These are phyloP conservation scores for Scutellaria galericulata DNA, from an alignment of 257 asterid genomes.

Conservation along the genomic window DNA sequence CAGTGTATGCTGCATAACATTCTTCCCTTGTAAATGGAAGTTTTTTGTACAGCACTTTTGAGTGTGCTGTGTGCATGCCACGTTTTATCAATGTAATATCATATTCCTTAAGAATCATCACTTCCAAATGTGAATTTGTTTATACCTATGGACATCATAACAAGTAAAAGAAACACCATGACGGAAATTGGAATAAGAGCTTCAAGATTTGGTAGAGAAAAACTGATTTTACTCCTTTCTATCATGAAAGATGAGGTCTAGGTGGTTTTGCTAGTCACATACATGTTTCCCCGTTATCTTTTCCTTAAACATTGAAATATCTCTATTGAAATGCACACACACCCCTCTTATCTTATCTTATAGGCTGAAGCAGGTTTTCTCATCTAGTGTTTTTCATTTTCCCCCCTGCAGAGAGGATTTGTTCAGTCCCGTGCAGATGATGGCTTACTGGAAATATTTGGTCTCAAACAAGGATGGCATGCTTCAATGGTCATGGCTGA, in stretches of 20 bases:
- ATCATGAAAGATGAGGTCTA: too few relatives aligned
- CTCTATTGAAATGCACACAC: not conserved
- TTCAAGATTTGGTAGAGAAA: not conserved
- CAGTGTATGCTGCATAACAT: not conserved
- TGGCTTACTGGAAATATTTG: constrained; percentile 75
- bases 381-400: not conserved
- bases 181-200: not conserved
- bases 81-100: too few relatives aligned
- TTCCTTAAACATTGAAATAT: too few relatives aligned
- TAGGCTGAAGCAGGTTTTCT: constrained; percentile 4
- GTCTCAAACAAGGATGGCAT: constrained; percentile 95
- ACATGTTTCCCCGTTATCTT: not conserved
- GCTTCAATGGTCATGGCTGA: constrained; percentile 96
- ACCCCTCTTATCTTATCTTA: not conserved
- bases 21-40: not conserved
- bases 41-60: not conserved
- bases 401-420: constrained; percentile 69
- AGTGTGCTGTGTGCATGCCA: not conserved
- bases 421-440: constrained; percentile 84
- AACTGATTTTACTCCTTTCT: not conserved
- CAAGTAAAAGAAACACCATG: not conserved
- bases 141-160: not conserved
- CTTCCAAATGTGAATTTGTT: not conserved
- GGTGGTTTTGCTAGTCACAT: not conserved
- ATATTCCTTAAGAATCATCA: not conserved